Conservation (phyloP, 352 stramenopile genomes). For the Phytophthora fragariaefolia region DNA sequence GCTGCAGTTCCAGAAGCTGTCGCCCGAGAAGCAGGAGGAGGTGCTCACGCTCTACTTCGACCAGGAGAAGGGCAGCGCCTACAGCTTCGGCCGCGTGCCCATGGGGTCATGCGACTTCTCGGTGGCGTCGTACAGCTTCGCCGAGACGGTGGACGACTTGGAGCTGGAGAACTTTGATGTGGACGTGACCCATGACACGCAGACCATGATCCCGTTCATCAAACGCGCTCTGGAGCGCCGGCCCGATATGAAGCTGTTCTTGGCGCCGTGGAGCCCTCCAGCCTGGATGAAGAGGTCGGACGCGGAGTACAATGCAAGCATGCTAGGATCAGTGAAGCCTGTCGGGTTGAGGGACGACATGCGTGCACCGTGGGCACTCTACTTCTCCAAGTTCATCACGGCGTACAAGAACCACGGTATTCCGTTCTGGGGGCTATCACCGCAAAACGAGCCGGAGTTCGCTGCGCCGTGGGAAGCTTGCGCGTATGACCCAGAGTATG, state of each 20-base stretch:
- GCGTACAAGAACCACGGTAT: slow-evolving; percentile 91
- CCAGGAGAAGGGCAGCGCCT: slow-evolving; percentile 73
- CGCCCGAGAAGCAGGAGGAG: slow-evolving; percentile 77
- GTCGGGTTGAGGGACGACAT: slow-evolving; percentile 61
- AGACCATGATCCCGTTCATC: slow-evolving; percentile 88
- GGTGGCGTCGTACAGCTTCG: slow-evolving; percentile 85
- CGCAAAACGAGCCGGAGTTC: slow-evolving; percentile 92
- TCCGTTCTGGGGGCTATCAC: slow-evolving; percentile 88
- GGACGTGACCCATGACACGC: slow-evolving; percentile 73
- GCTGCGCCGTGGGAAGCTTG: slow-evolving; percentile 78
- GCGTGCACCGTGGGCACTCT: slow-evolving; percentile 83
- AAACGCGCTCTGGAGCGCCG: slow-evolving; percentile 67
- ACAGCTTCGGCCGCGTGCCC: slow-evolving; percentile 89
- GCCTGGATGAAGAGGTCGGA: slow-evolving; percentile 85
- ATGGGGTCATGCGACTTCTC: slow-evolving; percentile 94
- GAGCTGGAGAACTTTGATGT: slow-evolving; percentile 78
- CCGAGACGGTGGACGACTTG: slow-evolving; percentile 77
- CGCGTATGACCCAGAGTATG: slow-evolving; percentile 53
- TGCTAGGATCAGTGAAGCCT: slow-evolving; percentile 65
- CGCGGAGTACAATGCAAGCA: slow-evolving; percentile 63
- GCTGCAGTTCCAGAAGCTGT: slow-evolving; percentile 86
- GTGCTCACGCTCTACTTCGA: slow-evolving; percentile 91
- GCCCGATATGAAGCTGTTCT: slow-evolving; percentile 84
- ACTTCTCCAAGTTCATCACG: slow-evolving; percentile 93
- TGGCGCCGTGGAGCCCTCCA: slow-evolving; percentile 89